Conservation (phyloP, 23 red algal species). For the Pyropia haitanensis region DNA sequence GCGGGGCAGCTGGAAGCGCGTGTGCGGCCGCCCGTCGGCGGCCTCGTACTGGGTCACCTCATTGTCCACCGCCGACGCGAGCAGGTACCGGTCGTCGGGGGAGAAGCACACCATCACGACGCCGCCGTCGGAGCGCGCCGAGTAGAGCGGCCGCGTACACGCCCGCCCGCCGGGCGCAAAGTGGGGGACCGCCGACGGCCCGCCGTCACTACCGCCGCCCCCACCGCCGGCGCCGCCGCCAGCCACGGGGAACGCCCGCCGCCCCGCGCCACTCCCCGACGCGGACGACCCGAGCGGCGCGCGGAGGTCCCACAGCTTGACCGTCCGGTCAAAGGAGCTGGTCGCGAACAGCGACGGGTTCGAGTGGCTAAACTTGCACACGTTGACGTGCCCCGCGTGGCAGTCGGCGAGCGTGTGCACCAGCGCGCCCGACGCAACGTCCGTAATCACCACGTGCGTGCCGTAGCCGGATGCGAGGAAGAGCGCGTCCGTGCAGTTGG, state of each 20-base stretch:
- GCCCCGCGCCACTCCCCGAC: too few relatives aligned
- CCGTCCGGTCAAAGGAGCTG: constrained; percentile 72
- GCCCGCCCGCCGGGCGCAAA: too few relatives aligned
- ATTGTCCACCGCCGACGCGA: constrained; percentile 93
- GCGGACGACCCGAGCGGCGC: constrained; percentile 8
- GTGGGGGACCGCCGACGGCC: too few relatives aligned
- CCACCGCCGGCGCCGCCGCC: too few relatives aligned
- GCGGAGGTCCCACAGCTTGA: constrained; percentile 92
- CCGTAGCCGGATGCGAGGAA: constrained; percentile 69
- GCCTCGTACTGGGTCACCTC: constrained; percentile 76
- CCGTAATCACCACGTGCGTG: constrained; percentile 54
- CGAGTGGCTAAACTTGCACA: constrained; percentile 75
- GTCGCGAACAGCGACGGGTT: constrained; percentile 77
- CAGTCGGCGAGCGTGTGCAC: constrained; percentile 50
- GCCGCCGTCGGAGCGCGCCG: constrained; percentile 26
- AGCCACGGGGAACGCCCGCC: too few relatives aligned
- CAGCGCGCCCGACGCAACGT: constrained; percentile 46
- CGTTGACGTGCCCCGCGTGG: constrained; percentile 79
- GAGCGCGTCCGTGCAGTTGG: constrained; percentile 39
- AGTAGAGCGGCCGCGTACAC: constrained; percentile 33
- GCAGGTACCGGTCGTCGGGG: constrained; percentile 67
- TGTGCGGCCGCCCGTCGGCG: constrained; percentile 44
- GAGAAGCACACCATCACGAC: constrained; percentile 98
- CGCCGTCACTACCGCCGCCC: too few relatives aligned
- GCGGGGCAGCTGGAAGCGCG: constrained; percentile 42